Evolutionary conservation across 1,139 yeast species (phyloP), one percentile per base, ranked within the genome.

Genomic region (Debaryomyces nepalensis): DNA sequence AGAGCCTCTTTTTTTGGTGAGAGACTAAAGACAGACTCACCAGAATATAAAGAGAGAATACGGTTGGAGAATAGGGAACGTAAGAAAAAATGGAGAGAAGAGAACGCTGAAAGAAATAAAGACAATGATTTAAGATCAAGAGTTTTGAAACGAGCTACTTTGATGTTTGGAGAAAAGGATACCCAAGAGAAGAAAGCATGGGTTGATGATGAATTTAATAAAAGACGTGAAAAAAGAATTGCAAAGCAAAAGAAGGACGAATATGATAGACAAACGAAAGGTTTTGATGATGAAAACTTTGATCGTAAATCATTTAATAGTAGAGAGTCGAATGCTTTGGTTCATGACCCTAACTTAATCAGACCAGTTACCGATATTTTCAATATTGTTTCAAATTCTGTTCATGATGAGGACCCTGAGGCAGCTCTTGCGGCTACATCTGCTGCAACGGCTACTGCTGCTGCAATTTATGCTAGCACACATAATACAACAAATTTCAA

Each of bases 61-160:
- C 67, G 88, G 32, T 59, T 79, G 20, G 95, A 84, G 43, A 90
- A 90, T 54, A 74, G 96, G 39, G 93, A 87, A 48, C 75, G 98
- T 29, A 93, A 93, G 66, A 84, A 90, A 66, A 80, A 82, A 52
- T 93, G 98, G 98, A 79, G 98, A 57, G 93, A 83, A 48, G 84
- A 81, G 26, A 90, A 91, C 59, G 77, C 79, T 11, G 86, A 85
- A 48, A 75, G 95, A 49, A 91, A 91, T 59, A 84, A 88, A 64
- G 97, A 89, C 59, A 86, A 87, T 53, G 98, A 91, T 59, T 67
- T 91, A 45, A 75, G 95, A 41, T 80, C 87, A 1, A 71, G 98
- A 42, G 85, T 93, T 20, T 74, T 79, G 47, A 84, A 83, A 51
- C 71, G 93, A 35, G 97, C 98, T 0, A 70, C 70, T 33, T 64